Conservation (phyloP, 202 grass and related monocot genomes). For the Schoenoplectus tabernaemontani region DNA sequence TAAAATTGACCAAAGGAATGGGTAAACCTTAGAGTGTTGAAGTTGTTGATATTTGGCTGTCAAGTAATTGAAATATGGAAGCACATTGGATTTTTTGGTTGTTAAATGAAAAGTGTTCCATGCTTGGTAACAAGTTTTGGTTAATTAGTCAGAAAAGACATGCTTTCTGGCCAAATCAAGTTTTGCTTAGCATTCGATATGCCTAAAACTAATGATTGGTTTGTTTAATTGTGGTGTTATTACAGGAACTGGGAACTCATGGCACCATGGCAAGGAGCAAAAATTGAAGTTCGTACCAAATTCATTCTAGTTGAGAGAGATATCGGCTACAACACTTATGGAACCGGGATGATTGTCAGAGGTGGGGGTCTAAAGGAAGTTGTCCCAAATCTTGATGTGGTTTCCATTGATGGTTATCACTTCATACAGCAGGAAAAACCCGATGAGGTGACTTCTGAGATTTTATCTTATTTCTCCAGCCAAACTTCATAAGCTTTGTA, state of each 20-base stretch:
- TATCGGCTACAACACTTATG: conserved; percentile 13
- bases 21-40: no score
- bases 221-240: no score
- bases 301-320: conserved; percentile 35
- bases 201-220: no score
- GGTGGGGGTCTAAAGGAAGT: conserved; percentile 21
- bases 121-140: no score
- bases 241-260: conserved; percentile 39
- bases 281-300: conserved; percentile 35
- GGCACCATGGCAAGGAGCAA: conserved; percentile 34
- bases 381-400: conserved; percentile 36
- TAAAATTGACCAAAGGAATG: no score
- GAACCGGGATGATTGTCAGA: conserved; percentile 17
- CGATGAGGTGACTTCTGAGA: conserved; percentile 4
- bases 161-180: no score
- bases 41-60: no score
- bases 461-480: conserved; percentile 34
- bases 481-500: not conserved
- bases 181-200: no score
- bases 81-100: no score
- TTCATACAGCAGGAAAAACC: conserved; percentile 47
- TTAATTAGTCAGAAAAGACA: no score
- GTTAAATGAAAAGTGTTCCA: no score
- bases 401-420: conserved; percentile 39
- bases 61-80: no score